Conservation (phyloP, 148 eudicot species). For the Rhododendron mucronatum region DNA sequence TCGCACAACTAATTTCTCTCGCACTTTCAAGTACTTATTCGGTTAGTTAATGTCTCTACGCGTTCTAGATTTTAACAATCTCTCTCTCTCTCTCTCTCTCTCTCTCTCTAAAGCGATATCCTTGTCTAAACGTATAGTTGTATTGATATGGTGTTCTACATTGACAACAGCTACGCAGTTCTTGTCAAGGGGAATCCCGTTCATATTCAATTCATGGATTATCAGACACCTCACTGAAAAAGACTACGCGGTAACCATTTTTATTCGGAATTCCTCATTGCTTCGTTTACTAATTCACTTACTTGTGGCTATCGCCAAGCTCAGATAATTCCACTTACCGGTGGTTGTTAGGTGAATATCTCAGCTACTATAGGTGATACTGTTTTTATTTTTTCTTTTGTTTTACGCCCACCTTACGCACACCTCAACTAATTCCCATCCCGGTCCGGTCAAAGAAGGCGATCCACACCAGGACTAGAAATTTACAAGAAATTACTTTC, state of each 20-base stretch:
- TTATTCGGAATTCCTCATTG: neutral
- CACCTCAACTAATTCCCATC: neutral
- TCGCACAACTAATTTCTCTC: conserved; percentile 51
- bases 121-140: neutral
- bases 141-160: neutral
- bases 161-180: conserved; percentile 72
- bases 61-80: neutral
- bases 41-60: conserved; percentile 36
- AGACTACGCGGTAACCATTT: conserved; percentile 74
- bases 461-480: too few species aligned
- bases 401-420: neutral
- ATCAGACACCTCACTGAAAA: conserved; percentile 77
- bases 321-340: neutral
- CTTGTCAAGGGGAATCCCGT: conserved; percentile 85
- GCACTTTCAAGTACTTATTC: conserved; percentile 83
- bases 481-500: too few species aligned
- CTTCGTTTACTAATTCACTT: neutral
- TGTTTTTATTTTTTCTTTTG: too few species aligned
- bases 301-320: neutral
- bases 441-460: neutral
- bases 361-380: neutral
- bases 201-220: conserved; percentile 91
- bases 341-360: neutral
- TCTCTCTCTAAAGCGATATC: neutral
- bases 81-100: neutral